Evolutionary conservation across 805 yeast species (phyloP).

Genomic region (Starmerella sirachaensis): DNA sequence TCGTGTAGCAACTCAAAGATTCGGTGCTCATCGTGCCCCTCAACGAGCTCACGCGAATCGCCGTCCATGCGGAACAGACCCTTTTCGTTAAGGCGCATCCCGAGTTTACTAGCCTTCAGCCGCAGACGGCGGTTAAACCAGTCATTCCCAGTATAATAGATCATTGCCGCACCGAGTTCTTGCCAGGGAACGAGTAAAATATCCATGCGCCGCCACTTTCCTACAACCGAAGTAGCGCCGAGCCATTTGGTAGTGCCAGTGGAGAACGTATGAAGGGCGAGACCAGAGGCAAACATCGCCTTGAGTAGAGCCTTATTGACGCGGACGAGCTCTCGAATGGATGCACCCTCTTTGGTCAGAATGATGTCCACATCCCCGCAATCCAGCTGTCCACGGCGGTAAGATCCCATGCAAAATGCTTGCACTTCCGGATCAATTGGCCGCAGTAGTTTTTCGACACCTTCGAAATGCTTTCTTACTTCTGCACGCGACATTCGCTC

Average conservation of each 20-base stretch:
- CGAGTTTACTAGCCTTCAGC: conserved; percentile 33
- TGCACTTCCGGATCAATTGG: conserved; percentile 31
- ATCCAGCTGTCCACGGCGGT: conserved; percentile 35
- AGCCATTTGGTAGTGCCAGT: conserved; percentile 26
- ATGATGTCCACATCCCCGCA: conserved; percentile 47
- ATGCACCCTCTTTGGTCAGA: conserved; percentile 30
- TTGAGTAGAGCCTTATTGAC: conserved; percentile 8
- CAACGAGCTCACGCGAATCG: conserved; percentile 28
- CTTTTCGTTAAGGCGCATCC: conserved; percentile 32
- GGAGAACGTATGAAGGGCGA: conserved; percentile 30
- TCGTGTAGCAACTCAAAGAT: conserved; percentile 38
- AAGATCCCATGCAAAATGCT: conserved; percentile 39
- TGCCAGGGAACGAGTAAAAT: conserved; percentile 37
- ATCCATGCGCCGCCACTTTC: conserved; percentile 43
- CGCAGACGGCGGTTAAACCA: conserved; percentile 40
- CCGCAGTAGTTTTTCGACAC: conserved; percentile 24
- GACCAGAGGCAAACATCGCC: conserved; percentile 24
- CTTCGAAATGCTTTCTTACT: conserved; percentile 33
- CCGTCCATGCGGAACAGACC: conserved; percentile 32
- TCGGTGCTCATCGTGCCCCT: conserved; percentile 33
- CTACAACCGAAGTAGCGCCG: conserved; percentile 27
- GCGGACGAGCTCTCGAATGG: conserved; percentile 18
- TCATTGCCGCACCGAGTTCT: conserved; percentile 36
- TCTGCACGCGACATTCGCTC: conserved; percentile 36
- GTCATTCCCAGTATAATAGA: conserved; percentile 47